A percentile compares a stretch with the other conserved stretches of the same genome.
Evolutionary conservation across 768 basidiomycete genomes (phyloP).

Genomic region (Pleurotus salmoneostramineus): DNA sequence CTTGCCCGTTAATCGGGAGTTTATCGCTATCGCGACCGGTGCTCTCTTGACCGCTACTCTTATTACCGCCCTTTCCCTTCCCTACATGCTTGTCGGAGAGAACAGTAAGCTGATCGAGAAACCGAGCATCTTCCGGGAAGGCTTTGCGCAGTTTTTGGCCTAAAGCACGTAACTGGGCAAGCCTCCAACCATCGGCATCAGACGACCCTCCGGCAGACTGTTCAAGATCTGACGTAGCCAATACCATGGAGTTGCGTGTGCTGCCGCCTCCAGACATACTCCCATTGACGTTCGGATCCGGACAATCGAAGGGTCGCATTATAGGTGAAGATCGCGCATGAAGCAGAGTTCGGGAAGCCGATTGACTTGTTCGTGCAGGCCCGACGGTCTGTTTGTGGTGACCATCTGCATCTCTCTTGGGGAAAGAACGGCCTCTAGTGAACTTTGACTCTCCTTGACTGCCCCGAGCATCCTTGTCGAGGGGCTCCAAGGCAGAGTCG

Average conservation of each 20-base stretch:
- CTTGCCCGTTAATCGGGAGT: not conserved
- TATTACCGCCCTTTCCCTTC: not conserved
- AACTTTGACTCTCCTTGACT: not conserved
- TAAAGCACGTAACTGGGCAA: conserved; percentile 46
- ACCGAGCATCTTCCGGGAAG: conserved; percentile 45
- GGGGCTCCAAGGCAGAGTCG: not conserved
- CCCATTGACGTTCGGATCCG: not conserved
- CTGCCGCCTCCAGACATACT: not conserved
- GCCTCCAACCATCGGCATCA: not conserved
- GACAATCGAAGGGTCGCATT: not conserved
- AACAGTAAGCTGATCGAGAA: not conserved
- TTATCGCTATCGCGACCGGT: conserved; percentile 3
- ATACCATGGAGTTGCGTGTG: not conserved
- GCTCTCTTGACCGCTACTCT: not conserved
- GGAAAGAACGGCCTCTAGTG: not conserved
- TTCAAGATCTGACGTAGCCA: not conserved
- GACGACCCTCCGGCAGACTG: not conserved
- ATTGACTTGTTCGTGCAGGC: not conserved
- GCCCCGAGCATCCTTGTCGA: not conserved
- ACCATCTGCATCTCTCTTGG: not conserved
- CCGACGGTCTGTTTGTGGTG: not conserved
- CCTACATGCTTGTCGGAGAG: not conserved
- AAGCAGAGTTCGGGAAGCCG: not conserved
- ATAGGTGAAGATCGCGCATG: conserved; percentile 2
- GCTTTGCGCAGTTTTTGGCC: conserved; percentile 52